phyloP scores from a whole-genome alignment of 768 basidiomycete species.

The Suillus plorans region DNA sequence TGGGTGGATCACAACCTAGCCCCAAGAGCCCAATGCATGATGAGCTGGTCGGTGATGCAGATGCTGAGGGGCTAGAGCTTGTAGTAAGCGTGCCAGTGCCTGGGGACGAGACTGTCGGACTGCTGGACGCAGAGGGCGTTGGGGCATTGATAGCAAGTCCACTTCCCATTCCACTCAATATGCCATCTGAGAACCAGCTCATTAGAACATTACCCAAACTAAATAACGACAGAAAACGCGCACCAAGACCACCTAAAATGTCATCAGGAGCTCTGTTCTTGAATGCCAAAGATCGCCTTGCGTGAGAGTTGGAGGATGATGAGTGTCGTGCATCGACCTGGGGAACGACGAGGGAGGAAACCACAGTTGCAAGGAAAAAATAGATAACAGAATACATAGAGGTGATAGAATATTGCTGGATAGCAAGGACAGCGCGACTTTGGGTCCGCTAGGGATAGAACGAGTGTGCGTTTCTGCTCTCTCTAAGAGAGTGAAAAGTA shows the following conservation, averaged over 20 bases:
- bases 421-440: conserved; percentile 33
- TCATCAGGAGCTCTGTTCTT: conserved; percentile 22
- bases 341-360: conserved; percentile 21
- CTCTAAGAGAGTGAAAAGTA: conserved; percentile 10
- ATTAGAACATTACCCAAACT: neutral
- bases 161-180: neutral
- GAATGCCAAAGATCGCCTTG: conserved; percentile 29
- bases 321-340: conserved; percentile 40
- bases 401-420: conserved; percentile 31
- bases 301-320: conserved; percentile 35
- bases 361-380: conserved; percentile 28
- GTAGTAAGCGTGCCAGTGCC: neutral
- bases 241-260: conserved; percentile 10
- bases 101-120: conserved; percentile 4
- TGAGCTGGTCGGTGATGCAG: neutral
- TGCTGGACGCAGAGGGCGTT: conserved; percentile 15
- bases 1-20: conserved; percentile 7
- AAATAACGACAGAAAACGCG: conserved; percentile 16
- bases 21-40: conserved; percentile 11
- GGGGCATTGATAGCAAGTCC: conserved; percentile 6
- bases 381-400: conserved; percentile 22
- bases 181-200: neutral
- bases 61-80: neutral
- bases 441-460: conserved; percentile 30
- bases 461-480: conserved; percentile 37